Percentiles rank a stretch among this genome's conserved stretches.
Evolutionary conservation across 495 filamentous ascomycete genomes (phyloP).

Genomic region (Bathelium albidoporum): DNA sequence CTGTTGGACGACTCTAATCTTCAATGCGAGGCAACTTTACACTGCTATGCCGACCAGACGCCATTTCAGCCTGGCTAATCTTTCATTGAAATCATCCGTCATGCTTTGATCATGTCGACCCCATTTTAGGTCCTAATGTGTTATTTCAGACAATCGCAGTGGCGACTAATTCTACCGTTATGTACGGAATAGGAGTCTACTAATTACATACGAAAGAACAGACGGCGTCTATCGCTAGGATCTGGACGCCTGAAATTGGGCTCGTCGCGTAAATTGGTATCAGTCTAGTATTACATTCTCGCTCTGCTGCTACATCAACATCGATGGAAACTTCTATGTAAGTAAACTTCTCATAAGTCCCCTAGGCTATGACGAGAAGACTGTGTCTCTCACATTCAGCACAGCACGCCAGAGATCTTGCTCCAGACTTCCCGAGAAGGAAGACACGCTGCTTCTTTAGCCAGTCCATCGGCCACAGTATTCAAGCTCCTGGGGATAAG

Average conservation of each 20-base stretch:
- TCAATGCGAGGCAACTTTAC: no score
- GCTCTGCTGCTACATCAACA: neutral
- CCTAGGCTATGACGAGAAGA: neutral
- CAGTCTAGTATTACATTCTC: neutral
- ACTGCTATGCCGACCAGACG: no score
- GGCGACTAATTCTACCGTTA: no score
- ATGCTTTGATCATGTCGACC: no score
- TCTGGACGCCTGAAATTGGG: neutral
- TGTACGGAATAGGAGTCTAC: no score
- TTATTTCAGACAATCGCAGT: no score
- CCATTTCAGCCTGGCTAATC: no score
- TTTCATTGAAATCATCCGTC: no score
- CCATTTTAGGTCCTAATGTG: no score
- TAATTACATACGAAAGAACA: neutral
- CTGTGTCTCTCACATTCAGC: neutral
- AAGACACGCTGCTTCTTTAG: slow-evolving; percentile 26
- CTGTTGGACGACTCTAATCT: no score
- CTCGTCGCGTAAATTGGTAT: neutral
- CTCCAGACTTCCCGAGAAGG: neutral
- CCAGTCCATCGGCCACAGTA: slow-evolving; percentile 31
- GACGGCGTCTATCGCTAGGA: neutral
- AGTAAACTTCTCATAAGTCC: neutral
- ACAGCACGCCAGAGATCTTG: neutral
- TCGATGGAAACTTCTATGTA: neutral
- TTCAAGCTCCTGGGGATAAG: slow-evolving; percentile 34